These are phyloP conservation scores for Hyphodiscus sp. DNA, from an alignment of 2,329 filamentous ascomycete species.

Conservation along the genomic window DNA sequence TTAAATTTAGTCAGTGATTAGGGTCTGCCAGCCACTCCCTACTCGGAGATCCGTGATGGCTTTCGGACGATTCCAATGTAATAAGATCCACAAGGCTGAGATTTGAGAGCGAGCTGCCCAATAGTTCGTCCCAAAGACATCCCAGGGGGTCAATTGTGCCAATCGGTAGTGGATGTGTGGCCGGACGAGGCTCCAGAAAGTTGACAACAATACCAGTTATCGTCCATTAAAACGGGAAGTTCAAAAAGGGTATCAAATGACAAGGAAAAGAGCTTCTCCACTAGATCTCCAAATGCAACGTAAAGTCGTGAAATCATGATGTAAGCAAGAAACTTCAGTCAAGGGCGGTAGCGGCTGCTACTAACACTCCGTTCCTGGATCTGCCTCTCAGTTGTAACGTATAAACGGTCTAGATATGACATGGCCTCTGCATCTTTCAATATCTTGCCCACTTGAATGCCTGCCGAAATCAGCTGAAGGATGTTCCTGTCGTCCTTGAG, in stretches of 20 bases:
- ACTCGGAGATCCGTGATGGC: too few relatives aligned
- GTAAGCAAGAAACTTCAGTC: slow-evolving; percentile 7
- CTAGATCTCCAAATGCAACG: background rate
- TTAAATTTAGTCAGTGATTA: too few relatives aligned
- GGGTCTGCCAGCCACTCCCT: too few relatives aligned
- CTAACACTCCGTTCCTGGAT: slow-evolving; percentile 58
- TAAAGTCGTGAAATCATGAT: slow-evolving; percentile 18
- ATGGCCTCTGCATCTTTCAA: slow-evolving; percentile 54
- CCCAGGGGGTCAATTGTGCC: background rate
- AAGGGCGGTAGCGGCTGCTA: slow-evolving; percentile 23
- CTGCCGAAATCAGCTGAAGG: slow-evolving; percentile 78
- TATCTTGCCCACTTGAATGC: slow-evolving; percentile 82
- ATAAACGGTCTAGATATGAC: slow-evolving; percentile 60
- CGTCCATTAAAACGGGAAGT: background rate
- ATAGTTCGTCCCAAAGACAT: background rate
- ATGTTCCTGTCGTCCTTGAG: slow-evolving; percentile 87
- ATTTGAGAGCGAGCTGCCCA: background rate
- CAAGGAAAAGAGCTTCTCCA: background rate
- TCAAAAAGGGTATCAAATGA: background rate
- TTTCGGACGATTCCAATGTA: background rate
- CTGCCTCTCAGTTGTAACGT: slow-evolving; percentile 72
- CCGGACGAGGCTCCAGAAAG: background rate
- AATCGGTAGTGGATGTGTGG: background rate
- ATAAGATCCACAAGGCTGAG: background rate
- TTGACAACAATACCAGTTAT: background rate